phyloP scores from a whole-genome alignment of 1,284 basidiomycete species.

The Trametes sp. region DNA sequence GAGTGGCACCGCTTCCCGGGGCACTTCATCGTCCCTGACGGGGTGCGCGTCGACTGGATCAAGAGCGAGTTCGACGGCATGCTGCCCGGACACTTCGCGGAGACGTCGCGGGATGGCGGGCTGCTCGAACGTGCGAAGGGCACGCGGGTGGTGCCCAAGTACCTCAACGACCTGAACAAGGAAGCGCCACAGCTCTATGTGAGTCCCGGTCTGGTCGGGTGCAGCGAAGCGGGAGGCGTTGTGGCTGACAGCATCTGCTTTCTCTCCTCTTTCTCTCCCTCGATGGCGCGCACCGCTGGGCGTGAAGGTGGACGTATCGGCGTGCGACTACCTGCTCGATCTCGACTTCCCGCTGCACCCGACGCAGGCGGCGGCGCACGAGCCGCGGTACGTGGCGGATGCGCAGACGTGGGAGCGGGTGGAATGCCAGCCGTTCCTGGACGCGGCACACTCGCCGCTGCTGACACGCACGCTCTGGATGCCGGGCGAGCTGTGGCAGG shows the following conservation, averaged over 20 bases:
- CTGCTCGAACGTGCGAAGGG: slow-evolving; percentile 68
- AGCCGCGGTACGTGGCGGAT: slow-evolving; percentile 82
- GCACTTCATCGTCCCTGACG: slow-evolving; percentile 88
- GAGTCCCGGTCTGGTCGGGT: slow-evolving; percentile 43
- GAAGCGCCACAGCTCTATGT: slow-evolving; percentile 87
- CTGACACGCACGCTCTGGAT: slow-evolving; percentile 82
- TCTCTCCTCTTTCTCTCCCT: slow-evolving; percentile 17
- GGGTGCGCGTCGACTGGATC: slow-evolving; percentile 85
- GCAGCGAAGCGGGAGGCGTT: slow-evolving; percentile 5
- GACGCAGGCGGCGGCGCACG: slow-evolving; percentile 59
- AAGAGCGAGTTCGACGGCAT: slow-evolving; percentile 91
- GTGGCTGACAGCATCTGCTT: slow-evolving; percentile 27
- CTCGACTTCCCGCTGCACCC: slow-evolving; percentile 81
- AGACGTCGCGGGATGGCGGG: slow-evolving; percentile 43
- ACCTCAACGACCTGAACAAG: slow-evolving; percentile 90
- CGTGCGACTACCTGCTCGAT: slow-evolving; percentile 90
- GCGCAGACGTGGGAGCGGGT: slow-evolving; percentile 78
- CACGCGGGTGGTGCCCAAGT: slow-evolving; percentile 68
- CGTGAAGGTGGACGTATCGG: slow-evolving; percentile 68
- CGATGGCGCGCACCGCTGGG: neutral
- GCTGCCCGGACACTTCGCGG: slow-evolving; percentile 84
- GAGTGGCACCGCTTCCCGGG: slow-evolving; percentile 98
- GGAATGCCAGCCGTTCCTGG: slow-evolving; percentile 82
- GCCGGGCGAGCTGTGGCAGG: slow-evolving; percentile 73
- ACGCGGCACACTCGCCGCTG: slow-evolving; percentile 74